Conservation (phyloP, 1,284 basidiomycete genomes). For the Rhizoctonia solani region DNA sequence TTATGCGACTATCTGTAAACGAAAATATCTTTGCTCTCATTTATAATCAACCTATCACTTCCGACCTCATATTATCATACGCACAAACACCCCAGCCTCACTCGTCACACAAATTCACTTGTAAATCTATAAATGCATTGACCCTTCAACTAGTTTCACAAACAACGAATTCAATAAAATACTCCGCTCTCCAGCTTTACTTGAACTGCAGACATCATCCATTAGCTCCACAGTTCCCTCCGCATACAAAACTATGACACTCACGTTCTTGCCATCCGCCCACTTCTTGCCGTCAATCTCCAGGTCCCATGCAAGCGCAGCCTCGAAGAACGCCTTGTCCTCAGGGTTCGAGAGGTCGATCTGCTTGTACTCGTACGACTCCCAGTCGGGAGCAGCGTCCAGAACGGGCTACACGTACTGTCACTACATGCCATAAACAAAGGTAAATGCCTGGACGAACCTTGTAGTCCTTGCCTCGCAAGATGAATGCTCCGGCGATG, state of each 20-base stretch:
- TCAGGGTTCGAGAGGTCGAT: slow-evolving; percentile 64
- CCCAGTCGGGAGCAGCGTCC: slow-evolving; percentile 88
- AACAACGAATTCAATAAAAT: too few species aligned
- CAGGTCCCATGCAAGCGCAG: slow-evolving; percentile 87
- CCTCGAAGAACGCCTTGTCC: slow-evolving; percentile 89
- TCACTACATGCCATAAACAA: slow-evolving; percentile 13
- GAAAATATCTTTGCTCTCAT: too few species aligned
- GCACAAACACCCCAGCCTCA: too few species aligned
- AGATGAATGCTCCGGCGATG: slow-evolving; percentile 81
- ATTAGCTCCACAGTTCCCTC: not conserved
- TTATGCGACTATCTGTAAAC: too few species aligned
- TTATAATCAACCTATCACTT: too few species aligned
- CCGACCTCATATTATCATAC: too few species aligned
- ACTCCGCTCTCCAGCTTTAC: too few species aligned
- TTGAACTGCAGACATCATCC: not conserved
- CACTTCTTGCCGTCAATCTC: slow-evolving; percentile 83
- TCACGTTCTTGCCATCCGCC: slow-evolving; percentile 84
- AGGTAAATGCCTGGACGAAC: slow-evolving; percentile 39
- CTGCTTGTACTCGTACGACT: slow-evolving; percentile 82
- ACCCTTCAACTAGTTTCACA: too few species aligned
- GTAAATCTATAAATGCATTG: too few species aligned
- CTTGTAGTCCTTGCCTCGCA: slow-evolving; percentile 65
- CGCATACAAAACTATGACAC: slow-evolving; percentile 42
- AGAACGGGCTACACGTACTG: slow-evolving; percentile 63
- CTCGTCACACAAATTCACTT: too few species aligned